Evolutionary conservation across 768 basidiomycete species (phyloP), one percentile per base, ranked within the genome.

Genomic region (Boletus fagicola): DNA sequence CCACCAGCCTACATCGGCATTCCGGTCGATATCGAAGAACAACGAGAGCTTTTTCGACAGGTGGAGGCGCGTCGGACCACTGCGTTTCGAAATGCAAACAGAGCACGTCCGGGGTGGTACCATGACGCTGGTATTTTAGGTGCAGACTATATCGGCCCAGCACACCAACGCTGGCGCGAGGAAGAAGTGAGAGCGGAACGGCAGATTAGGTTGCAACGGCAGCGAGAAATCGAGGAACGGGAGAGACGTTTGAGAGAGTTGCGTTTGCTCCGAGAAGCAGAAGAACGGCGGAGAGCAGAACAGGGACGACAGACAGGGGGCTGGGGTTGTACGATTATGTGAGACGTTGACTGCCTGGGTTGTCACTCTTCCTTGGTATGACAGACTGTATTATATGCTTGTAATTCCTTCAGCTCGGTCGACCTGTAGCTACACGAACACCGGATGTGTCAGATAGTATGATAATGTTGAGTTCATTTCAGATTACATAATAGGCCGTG

Each of bases 251-350:
- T 49, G n/a, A 58, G 48, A 12, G 59, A 57, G 24, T 31, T 31
- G 3, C 57, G 53, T 36, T 9, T 35, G 28, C 33, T 24, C 13
- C 58, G 49, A 15, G 60, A 47, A 33, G 54, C 45, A 3, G 62
- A 53, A 40, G 57, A 46, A 16, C 44, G 54, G 43, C 63, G 53
- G 18, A 54, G 57, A 13, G 50, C 51, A 26, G 40, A 45, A 54
- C 53, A 51, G 20, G 45, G 26, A 39, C 53, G 16, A 12, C 39
- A 56, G 12, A 12, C 22, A 2, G 47, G 55, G 0, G 58, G 67
- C 1, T 71, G 68, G 68, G 53, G 59, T 35, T 69, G 68, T 55
- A 57, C 30, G n/a, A 58, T 71, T 20, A 69, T 69, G 68, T 71
- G 61, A 50, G 44, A 39, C 1, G 28, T 20, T 28, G 13, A 20